Evolutionary conservation across 129 eudicot genomes (phyloP).

Genomic region (Cynara cardunculus): DNA sequence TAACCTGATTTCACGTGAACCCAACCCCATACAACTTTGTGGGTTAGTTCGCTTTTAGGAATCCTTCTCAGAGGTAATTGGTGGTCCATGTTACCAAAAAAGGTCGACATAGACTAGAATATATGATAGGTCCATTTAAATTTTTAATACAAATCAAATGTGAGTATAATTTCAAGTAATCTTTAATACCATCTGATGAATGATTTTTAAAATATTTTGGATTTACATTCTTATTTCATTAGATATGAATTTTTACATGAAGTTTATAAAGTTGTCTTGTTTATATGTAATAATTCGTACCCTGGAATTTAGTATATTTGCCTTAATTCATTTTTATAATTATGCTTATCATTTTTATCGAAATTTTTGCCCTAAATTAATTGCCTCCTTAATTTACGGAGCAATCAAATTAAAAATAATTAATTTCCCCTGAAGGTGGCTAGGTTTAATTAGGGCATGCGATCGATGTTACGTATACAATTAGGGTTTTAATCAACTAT

Average conservation of each 20-base stretch:
- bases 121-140: background rate
- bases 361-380: background rate
- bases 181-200: background rate
- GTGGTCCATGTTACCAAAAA: no score
- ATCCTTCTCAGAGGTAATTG: no score
- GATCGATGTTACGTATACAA: background rate
- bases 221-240: background rate
- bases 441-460: background rate
- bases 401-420: background rate
- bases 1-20: no score
- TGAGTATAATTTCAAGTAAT: background rate
- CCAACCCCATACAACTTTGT: no score
- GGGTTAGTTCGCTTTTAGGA: no score
- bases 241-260: background rate
- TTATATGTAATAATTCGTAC: background rate
- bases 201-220: background rate
- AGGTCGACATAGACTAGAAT: no score
- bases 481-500: background rate
- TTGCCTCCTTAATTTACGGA: background rate
- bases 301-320: conserved; percentile 16
- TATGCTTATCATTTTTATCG: background rate
- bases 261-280: background rate
- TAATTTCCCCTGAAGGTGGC: background rate
- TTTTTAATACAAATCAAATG: no score
- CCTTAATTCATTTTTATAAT: background rate